Percentiles rank a stretch among this genome's conserved stretches.
Evolutionary conservation across 1,284 basidiomycete species (phyloP).

Genomic region (Tilletia setariae): DNA sequence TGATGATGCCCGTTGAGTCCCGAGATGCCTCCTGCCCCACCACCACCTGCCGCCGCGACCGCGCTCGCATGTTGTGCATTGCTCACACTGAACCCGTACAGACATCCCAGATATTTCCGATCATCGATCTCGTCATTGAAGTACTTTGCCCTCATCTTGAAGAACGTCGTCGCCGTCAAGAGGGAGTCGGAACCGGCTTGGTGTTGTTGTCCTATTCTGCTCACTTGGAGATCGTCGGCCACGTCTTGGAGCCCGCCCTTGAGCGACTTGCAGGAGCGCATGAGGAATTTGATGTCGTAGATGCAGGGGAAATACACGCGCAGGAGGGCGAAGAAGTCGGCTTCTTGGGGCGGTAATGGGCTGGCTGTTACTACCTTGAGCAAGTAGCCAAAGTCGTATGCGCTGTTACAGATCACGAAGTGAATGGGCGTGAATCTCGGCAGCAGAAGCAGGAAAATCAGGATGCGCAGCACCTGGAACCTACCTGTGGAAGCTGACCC

Average conservation of each 20-base stretch:
- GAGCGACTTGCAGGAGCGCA: slow-evolving; percentile 79
- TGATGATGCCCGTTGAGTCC: slow-evolving; percentile 12
- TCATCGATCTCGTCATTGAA: slow-evolving; percentile 78
- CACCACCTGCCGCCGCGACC: not conserved
- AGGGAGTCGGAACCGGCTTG: slow-evolving; percentile 95
- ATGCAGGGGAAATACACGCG: slow-evolving; percentile 92
- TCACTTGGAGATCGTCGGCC: slow-evolving; percentile 84
- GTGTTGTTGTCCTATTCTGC: slow-evolving; percentile 85
- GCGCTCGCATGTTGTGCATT: not conserved
- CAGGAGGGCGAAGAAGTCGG: slow-evolving; percentile 83
- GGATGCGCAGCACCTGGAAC: slow-evolving; percentile 37
- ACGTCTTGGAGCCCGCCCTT: slow-evolving; percentile 95
- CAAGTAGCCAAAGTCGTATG: slow-evolving; percentile 98
- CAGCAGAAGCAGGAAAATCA: not conserved
- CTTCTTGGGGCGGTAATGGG: slow-evolving; percentile 82
- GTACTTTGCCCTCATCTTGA: slow-evolving; percentile 88
- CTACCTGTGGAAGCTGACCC: slow-evolving; percentile 97
- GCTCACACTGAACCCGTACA: slow-evolving; percentile 9
- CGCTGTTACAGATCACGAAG: slow-evolving; percentile 60
- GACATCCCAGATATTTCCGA: slow-evolving; percentile 39
- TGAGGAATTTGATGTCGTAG: slow-evolving; percentile 97
- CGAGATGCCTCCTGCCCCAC: not conserved
- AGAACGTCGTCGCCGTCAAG: slow-evolving; percentile 87
- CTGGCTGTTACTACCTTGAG: slow-evolving; percentile 87
- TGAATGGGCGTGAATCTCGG: not conserved